phyloP scores from a whole-genome alignment of 768 basidiomycete species.

The Epithele typhae region DNA sequence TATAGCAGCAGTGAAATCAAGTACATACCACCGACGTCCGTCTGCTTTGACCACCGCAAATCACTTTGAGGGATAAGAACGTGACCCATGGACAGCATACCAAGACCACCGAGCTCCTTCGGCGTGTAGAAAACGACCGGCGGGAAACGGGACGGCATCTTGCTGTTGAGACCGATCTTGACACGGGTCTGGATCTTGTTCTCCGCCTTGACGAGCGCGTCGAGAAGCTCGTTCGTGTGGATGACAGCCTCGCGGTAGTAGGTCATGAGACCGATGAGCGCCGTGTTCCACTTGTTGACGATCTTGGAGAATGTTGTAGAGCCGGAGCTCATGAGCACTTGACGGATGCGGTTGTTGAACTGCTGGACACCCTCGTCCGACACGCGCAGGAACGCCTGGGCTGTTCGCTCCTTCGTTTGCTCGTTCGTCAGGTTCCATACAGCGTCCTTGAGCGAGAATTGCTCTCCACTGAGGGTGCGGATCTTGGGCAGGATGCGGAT shows the following conservation, averaged over 20 bases:
- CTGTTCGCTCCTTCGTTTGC: slow-evolving; percentile 95
- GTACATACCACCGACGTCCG: slow-evolving; percentile 80
- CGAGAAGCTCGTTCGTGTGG: slow-evolving; percentile 93
- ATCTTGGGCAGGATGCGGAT: slow-evolving; percentile 96
- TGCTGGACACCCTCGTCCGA: slow-evolving; percentile 96
- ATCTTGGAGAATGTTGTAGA: slow-evolving; percentile 99
- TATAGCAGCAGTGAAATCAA: background rate
- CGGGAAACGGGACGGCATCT: slow-evolving; percentile 99
- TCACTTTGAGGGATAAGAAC: slow-evolving; percentile 98
- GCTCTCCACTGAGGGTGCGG: slow-evolving; percentile 91
- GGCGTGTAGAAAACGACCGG: slow-evolving; percentile 95
- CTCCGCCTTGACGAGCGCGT: slow-evolving; percentile 95
- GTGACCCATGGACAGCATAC: slow-evolving; percentile 99
- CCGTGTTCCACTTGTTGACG: slow-evolving; percentile 97
- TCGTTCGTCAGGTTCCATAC: slow-evolving; percentile 98
- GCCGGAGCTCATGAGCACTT: slow-evolving; percentile 97
- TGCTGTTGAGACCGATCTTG: slow-evolving; percentile 98
- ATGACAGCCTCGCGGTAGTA: slow-evolving; percentile 98
- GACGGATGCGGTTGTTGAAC: slow-evolving; percentile 96
- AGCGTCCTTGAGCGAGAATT: slow-evolving; percentile 93
- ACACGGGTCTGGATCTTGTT: slow-evolving; percentile 99
- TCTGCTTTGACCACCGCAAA: slow-evolving; percentile 97
- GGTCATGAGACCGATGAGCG: slow-evolving; percentile 93
- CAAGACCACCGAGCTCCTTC: slow-evolving; percentile 96
- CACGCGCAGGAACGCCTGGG: slow-evolving; percentile 96